Percentiles rank a stretch among this genome's conserved stretches.
phyloP scores from a whole-genome alignment of 305 asterid genomes.

The Ilex paraguariensis region DNA sequence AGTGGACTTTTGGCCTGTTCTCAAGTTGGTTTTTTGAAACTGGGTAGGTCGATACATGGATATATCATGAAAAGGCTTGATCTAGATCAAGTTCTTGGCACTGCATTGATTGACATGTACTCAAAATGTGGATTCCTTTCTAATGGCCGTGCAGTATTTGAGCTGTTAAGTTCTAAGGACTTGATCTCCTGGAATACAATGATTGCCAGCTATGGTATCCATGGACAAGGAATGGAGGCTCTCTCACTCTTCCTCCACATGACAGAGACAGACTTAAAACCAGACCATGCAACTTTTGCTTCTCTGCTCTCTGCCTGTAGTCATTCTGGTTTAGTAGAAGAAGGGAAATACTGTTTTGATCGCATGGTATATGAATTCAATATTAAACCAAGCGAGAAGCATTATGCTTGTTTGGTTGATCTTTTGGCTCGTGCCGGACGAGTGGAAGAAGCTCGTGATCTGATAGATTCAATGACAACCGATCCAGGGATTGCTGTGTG shows the following conservation, averaged over 20 bases:
- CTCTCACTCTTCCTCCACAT: constrained; percentile 47
- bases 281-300: constrained; percentile 85
- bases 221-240: constrained; percentile 65
- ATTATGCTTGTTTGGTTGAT: constrained; percentile 71
- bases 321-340: constrained; percentile 66
- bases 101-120: constrained; percentile 71
- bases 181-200: constrained; percentile 68
- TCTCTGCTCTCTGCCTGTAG: constrained; percentile 77
- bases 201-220: constrained; percentile 69
- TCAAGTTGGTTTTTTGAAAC: constrained; percentile 39
- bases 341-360: constrained; percentile 61
- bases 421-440: constrained; percentile 76
- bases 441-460: constrained; percentile 53
- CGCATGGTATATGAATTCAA: constrained; percentile 50
- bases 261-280: constrained; percentile 31
- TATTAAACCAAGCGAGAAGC: constrained; percentile 67
- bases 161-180: constrained; percentile 37
- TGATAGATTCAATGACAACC: constrained; percentile 38
- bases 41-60: constrained; percentile 60
- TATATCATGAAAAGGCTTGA: constrained; percentile 40
- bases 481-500: constrained; percentile 58
- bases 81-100: constrained; percentile 41
- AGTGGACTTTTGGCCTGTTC: constrained; percentile 71
- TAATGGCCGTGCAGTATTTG: constrained; percentile 40
- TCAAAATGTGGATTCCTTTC: constrained; percentile 68